Conservation (phyloP, 352 stramenopile species). For the Globisporangium nagaii region DNA sequence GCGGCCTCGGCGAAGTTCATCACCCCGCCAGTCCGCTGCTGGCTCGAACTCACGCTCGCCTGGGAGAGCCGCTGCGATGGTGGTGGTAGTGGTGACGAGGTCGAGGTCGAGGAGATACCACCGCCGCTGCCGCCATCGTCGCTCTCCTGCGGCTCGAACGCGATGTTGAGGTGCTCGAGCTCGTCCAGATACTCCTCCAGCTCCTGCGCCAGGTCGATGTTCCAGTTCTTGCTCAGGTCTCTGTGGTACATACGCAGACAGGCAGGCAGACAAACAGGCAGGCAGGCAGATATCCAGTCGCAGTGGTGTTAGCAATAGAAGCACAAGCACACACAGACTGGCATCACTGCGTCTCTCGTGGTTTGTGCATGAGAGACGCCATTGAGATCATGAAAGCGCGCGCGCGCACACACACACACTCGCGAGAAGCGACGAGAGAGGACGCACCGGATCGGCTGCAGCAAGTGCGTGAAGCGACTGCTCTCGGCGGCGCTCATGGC, state of each 20-base stretch:
- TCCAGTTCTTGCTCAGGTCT: slow-evolving; percentile 89
- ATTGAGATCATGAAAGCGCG: not conserved
- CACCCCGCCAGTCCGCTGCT: slow-evolving; percentile 8
- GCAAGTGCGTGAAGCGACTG: slow-evolving; percentile 73
- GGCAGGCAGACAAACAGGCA: not conserved
- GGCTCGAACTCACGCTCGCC: slow-evolving; percentile 19
- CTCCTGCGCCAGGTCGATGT: slow-evolving; percentile 87
- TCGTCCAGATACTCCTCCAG: slow-evolving; percentile 90
- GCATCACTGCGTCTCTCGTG: too few relatives aligned
- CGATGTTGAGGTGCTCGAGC: slow-evolving; percentile 66
- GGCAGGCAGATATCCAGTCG: not conserved
- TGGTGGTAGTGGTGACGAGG: too few relatives aligned
- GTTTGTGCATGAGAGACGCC: too few relatives aligned
- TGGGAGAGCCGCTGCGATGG: slow-evolving; percentile 16
- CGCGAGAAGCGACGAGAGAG: not conserved
- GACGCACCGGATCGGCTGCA: slow-evolving; percentile 79
- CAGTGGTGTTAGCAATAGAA: too few relatives aligned
- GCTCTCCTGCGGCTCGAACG: slow-evolving; percentile 46
- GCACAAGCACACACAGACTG: too few relatives aligned
- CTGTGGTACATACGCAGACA: slow-evolving; percentile 18
- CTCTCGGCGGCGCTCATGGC: slow-evolving; percentile 3
- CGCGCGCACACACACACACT: not conserved
- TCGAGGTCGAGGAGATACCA: too few relatives aligned
- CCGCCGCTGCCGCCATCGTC: not conserved
- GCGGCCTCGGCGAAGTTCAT: slow-evolving; percentile 94